Base-by-base conservation (phyloP, 768 basidiomycete species). In the Boletus subcaerulescens region DNA sequence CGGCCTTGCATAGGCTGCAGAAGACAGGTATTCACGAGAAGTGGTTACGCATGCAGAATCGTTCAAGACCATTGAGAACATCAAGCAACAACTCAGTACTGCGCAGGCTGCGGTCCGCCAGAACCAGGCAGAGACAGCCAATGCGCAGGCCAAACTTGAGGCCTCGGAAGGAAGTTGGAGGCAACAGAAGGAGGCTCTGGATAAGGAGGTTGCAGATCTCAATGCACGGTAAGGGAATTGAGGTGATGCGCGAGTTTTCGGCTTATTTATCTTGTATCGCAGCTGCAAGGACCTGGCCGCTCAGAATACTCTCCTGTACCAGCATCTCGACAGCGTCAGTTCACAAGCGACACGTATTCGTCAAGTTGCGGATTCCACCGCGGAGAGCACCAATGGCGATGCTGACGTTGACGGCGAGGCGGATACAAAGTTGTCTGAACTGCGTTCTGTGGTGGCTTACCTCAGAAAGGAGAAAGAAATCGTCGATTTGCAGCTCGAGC, bases 391-490 rank as follows among this genome's bases (percentile, higher is more conserved):
- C 14, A 56, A 74, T 14, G 76, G 67, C 5, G 84, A 82, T 42
- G 74, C 61, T 20, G 82, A 82, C 18, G 63, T 70, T 0, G 53
- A 71, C 10, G 83, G 77, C 17, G 83, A 85, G 55, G 63, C 74
- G 4, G 87, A 89, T 58, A 76, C 77, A 2, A 87, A 90, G 65
- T 59, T 89, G 11, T 76, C 86, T 0, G 90, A 92, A 59, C 72
- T 93, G 20, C 86, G 88, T 29, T 81, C 87, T 17, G 86, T 93
- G 26, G 85, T 93, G 41, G 79, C 85, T 3, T 94, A 90, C 70
- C 74, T 95, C 33, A 81, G 93, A 40, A 91, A 88, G 65, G 93
- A 94, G 77, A 93, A 95, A 72, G 91, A 94, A 67, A 92, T 95
- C 49, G 87, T 91, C 43, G 92, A 95, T 60, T 80, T 93, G 32